A percentile compares a stretch with the other conserved stretches of the same genome.
These are phyloP conservation scores for Sugiyamaella valdiviana DNA, from an alignment of 805 yeast species.

Conservation along the genomic window DNA sequence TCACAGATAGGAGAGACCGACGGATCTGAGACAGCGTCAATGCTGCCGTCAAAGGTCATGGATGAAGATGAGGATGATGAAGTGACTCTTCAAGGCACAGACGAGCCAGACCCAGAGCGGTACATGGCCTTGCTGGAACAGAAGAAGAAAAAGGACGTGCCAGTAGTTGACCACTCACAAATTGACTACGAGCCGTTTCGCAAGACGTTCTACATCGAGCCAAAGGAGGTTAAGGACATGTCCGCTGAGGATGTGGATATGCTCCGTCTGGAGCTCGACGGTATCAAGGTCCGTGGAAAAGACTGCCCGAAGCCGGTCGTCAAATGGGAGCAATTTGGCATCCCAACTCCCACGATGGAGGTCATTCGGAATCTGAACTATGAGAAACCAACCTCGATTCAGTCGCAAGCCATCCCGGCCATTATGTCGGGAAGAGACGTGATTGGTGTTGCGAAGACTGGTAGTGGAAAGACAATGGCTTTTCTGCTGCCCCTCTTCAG, in stretches of 20 bases:
- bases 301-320: constrained; percentile 58
- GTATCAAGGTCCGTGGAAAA: constrained; percentile 59
- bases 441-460: constrained; percentile 92
- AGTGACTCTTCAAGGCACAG: constrained; percentile 24
- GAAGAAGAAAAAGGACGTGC: constrained; percentile 46
- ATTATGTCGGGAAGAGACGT: constrained; percentile 86
- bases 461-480: constrained; percentile 92
- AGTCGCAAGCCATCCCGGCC: constrained; percentile 84
- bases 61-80: constrained; percentile 15
- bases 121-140: constrained; percentile 28
- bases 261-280: constrained; percentile 49
- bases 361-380: constrained; percentile 50
- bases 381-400: constrained; percentile 74
- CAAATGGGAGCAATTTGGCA: constrained; percentile 77
- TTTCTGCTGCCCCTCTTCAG: constrained; percentile 78
- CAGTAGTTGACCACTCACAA: constrained; percentile 41
- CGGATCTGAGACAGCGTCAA: background rate
- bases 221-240: constrained; percentile 45
- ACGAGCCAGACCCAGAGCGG: constrained; percentile 31
- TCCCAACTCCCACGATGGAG: constrained; percentile 53
- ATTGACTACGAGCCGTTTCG: constrained; percentile 48
- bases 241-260: constrained; percentile 51
- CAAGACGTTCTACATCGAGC: constrained; percentile 58
- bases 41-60: constrained; percentile 12
- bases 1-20: constrained; percentile 18